Percentiles rank a stretch among this genome's conserved stretches.
Evolutionary conservation across 2,329 filamentous ascomycete species (phyloP).

Genomic region (Fusarium concolor): DNA sequence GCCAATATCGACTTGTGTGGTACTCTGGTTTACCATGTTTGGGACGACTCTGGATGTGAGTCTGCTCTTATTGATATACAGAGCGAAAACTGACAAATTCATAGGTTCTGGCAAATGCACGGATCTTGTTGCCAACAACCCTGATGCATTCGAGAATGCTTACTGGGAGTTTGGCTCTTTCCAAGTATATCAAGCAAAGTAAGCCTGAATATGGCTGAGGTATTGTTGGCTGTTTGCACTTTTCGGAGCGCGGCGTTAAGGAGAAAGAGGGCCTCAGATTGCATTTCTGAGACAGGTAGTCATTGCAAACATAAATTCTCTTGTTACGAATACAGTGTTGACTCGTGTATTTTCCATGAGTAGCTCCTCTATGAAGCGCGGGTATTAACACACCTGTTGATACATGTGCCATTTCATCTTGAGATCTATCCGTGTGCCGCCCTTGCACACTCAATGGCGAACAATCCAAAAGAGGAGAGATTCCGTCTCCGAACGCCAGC

Average conservation of each 20-base stretch:
- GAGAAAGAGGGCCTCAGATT: background rate
- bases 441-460: slow-evolving; percentile 15
- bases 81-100: slow-evolving; percentile 6
- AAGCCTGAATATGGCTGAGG: background rate
- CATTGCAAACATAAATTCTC: slow-evolving; percentile 1
- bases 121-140: slow-evolving; percentile 68
- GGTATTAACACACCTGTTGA: slow-evolving; percentile 38
- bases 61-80: background rate
- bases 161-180: slow-evolving; percentile 75
- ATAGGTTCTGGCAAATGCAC: slow-evolving; percentile 66
- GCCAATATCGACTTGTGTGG: slow-evolving; percentile 75
- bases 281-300: slow-evolving; percentile 1
- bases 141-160: slow-evolving; percentile 65
- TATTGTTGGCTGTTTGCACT: background rate
- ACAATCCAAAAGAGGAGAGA: slow-evolving; percentile 45
- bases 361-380: slow-evolving; percentile 30
- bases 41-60: slow-evolving; percentile 59
- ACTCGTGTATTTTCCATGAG: slow-evolving; percentile 29
- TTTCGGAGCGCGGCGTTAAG: slow-evolving; percentile 43
- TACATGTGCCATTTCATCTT: slow-evolving; percentile 34
- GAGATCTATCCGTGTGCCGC: slow-evolving; percentile 18
- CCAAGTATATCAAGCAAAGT: slow-evolving; percentile 62
- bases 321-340: slow-evolving; percentile 20
- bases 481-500: slow-evolving; percentile 49
- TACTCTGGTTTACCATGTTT: slow-evolving; percentile 61